Percentiles rank a stretch among this genome's conserved stretches.
Evolutionary conservation across 169 alveolate genomes (phyloP).

Genomic region (Theileria orientalis): DNA sequence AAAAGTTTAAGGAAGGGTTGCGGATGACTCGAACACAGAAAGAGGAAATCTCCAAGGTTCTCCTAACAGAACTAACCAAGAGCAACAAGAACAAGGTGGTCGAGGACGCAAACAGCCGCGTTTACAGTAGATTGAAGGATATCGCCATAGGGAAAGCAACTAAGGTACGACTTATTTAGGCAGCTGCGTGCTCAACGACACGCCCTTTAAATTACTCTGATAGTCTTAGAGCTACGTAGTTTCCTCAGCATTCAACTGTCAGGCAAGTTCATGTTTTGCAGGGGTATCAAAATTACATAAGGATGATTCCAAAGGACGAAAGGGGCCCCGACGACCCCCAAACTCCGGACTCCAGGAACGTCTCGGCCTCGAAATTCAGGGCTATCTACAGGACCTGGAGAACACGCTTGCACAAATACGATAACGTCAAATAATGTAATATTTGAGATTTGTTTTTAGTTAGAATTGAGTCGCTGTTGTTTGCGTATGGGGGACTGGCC

Average conservation of each 20-base stretch:
- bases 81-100: constrained; percentile 34
- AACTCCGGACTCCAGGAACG: constrained; percentile 72
- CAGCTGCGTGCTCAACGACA: background rate
- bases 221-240: no score
- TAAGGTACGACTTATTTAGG: constrained; percentile 44
- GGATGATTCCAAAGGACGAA: constrained; percentile 68
- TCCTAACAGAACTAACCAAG: constrained; percentile 61
- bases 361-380: constrained; percentile 72
- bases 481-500: background rate
- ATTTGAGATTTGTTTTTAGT: background rate
- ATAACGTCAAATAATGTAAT: constrained; percentile 41
- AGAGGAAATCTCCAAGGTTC: constrained; percentile 50
- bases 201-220: no score
- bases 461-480: no score
- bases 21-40: constrained; percentile 22
- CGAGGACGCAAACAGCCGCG: constrained; percentile 60
- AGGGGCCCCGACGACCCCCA: constrained; percentile 74
- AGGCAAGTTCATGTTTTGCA: background rate
- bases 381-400: constrained; percentile 76
- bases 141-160: constrained; percentile 78
- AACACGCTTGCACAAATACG: constrained; percentile 71
- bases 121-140: constrained; percentile 72
- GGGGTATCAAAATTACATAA: constrained; percentile 76
- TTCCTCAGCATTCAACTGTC: background rate
- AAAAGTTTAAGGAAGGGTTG: constrained; percentile 54